Evolutionary conservation across 2,329 filamentous ascomycete genomes (phyloP).

Genomic region (Sporothrix phasma): DNA sequence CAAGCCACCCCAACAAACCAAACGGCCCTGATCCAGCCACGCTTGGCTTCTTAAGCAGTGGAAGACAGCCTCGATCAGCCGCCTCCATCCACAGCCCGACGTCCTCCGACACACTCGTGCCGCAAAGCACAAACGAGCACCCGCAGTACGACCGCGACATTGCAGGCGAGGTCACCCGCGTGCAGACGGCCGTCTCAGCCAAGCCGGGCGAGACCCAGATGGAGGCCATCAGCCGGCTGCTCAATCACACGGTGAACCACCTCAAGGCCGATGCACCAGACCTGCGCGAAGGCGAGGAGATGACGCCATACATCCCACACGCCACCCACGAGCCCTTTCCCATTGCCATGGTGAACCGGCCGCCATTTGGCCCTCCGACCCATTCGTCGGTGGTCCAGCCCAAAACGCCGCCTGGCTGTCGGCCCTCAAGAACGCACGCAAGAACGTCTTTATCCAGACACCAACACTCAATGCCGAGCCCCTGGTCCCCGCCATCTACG

Average conservation of each 20-base stretch:
- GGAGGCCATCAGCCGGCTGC: conserved; percentile 51
- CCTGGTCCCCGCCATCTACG: conserved; percentile 51
- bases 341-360: conserved; percentile 61
- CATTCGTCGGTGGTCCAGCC: conserved; percentile 49
- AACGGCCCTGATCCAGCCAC: conserved; percentile 19
- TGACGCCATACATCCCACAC: conserved; percentile 57
- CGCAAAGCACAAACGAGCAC: conserved; percentile 47
- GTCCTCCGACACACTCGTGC: conserved; percentile 25
- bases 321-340: conserved; percentile 47
- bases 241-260: conserved; percentile 52
- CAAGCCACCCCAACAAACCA: conserved; percentile 10
- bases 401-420: conserved; percentile 71
- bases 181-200: conserved; percentile 47
- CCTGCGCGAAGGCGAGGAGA: conserved; percentile 40
- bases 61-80: conserved; percentile 20
- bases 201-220: conserved; percentile 43
- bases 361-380: conserved; percentile 55
- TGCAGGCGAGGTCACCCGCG: conserved; percentile 48
- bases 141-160: conserved; percentile 57
- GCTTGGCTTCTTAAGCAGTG: conserved; percentile 21
- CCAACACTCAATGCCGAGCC: conserved; percentile 67
- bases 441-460: conserved; percentile 64
- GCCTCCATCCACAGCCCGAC: conserved; percentile 21
- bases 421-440: conserved; percentile 52
- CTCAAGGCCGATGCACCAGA: conserved; percentile 45